Evolutionary conservation across 2,329 filamentous ascomycete genomes (phyloP), one percentile per base, ranked within the genome.

Genomic region (Harringtonia lauricola): DNA sequence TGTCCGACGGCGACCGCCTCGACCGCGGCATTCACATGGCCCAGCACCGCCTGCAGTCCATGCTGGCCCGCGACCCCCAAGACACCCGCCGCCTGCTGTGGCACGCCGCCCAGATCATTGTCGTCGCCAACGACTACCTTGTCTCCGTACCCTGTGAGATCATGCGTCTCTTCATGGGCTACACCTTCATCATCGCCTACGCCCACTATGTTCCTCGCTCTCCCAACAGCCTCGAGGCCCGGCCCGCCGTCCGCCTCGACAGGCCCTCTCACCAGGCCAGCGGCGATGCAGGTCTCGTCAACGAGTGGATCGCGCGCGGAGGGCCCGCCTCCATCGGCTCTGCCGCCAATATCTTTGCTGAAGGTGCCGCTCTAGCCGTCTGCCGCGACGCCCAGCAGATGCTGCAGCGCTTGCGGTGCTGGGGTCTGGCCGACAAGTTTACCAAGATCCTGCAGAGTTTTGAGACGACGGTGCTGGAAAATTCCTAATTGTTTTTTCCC

Each of bases 131-230:
- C 37, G 55, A 58, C 28, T 57, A 56, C 36, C 38, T 56, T 1
- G 55, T 57, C 14, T 56, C 56, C 14, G 51, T 56, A 2, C 57
- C 58, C 1, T 59, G 56, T 36, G 57, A 59, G 36, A 55, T 57
- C 26, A 51, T 60, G 50, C 55, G 57, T 7, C 30, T 59, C 2
- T 60, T 60, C 42, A 58, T 58, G 52, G 57, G 55, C 40, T 60
- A 56, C 39, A 53, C 55, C 10, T 55, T 56, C 36, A 49, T 60
- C 12, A 44, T 59, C 22, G 52, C 56, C 2, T 59, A 47, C 29
- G 48, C 49, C 2, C 49, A 52, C 3, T 54, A 59, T 39, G 51
- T 50, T 14, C 55, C 48, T n/a, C 41, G 18, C 41, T 35, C 8
- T 44, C 39, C 29, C 39, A 14, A 14, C 12, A 24, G 4, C 31